Evolutionary conservation across 495 filamentous ascomycete species (phyloP).

Genomic region (Chaetomium cochliodes): DNA sequence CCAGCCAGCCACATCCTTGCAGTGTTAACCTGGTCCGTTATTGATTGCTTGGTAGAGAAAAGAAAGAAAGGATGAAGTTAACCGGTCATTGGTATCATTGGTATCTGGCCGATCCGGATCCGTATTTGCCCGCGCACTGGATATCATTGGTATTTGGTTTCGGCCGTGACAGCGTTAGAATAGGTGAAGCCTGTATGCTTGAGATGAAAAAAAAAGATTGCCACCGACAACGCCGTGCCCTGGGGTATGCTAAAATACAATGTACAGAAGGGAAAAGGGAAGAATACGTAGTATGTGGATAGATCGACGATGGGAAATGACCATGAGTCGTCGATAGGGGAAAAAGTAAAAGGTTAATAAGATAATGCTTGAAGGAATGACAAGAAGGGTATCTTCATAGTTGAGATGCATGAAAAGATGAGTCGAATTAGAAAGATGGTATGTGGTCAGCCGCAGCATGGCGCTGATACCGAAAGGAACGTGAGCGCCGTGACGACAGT

Average conservation of each 20-base stretch:
- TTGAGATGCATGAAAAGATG: neutral
- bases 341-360: neutral
- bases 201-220: neutral
- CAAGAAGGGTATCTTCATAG: constrained; percentile 10
- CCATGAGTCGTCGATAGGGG: neutral
- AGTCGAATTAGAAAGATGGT: constrained; percentile 10
- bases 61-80: constrained; percentile 1
- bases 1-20: neutral
- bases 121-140: constrained; percentile 2
- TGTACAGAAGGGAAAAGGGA: neutral
- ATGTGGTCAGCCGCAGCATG: constrained; percentile 20
- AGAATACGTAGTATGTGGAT: neutral
- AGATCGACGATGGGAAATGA: neutral
- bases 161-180: constrained; percentile 13
- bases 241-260: constrained; percentile 11
- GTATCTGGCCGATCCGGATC: neutral
- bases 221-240: neutral
- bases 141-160: constrained; percentile 3
- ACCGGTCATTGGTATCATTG: constrained; percentile 19
- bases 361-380: constrained; percentile 1
- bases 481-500: constrained; percentile 3
- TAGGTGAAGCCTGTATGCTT: neutral
- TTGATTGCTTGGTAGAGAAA: neutral
- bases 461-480: constrained; percentile 1
- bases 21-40: neutral